These are phyloP conservation scores for Angomonas desouzai DNA, from an alignment of 208 protist genomes.

Conservation along the genomic window DNA sequence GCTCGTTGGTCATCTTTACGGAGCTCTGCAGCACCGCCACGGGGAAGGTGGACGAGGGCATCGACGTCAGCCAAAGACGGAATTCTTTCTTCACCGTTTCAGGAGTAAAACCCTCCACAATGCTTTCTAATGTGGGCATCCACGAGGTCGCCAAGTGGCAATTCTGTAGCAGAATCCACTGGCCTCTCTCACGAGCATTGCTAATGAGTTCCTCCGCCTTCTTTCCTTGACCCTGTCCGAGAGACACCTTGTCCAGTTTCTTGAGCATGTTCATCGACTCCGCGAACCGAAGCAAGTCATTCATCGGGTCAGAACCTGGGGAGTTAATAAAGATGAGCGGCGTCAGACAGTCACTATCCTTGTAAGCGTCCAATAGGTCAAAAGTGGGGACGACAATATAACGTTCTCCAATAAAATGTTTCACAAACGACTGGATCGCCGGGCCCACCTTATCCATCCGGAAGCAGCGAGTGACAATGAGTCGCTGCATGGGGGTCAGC, in stretches of 20 bases:
- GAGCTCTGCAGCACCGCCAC: conserved; percentile 96
- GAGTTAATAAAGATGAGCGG: conserved; percentile 98
- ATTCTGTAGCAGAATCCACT: conserved; percentile 97
- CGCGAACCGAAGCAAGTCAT: conserved; percentile 94
- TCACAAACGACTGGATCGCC: conserved; percentile 92
- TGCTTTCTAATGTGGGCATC: conserved; percentile 92
- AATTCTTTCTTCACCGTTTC: conserved; percentile 97
- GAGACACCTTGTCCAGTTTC: conserved; percentile 93
- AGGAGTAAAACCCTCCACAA: conserved; percentile 92
- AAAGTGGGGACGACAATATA: conserved; percentile 96
- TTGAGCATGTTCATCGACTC: conserved; percentile 92
- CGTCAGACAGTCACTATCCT: conserved; percentile 89
- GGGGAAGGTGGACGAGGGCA: conserved; percentile 96
- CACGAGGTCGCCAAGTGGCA: conserved; percentile 96
- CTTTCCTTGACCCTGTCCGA: conserved; percentile 96
- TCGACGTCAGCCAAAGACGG: conserved; percentile 97
- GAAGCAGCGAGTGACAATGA: conserved; percentile 93
- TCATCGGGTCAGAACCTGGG: conserved; percentile 95
- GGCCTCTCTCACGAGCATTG: conserved; percentile 79
- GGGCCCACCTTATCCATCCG: conserved; percentile 96
- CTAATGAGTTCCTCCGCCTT: conserved; percentile 91
- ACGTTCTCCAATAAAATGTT: conserved; percentile 86
- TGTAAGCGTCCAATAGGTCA: conserved; percentile 92
- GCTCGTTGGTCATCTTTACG: conserved; percentile 99
- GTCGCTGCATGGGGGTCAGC: conserved; percentile 89